phyloP scores from a whole-genome alignment of 1,139 yeast species.

The Hyphopichia fennica region DNA sequence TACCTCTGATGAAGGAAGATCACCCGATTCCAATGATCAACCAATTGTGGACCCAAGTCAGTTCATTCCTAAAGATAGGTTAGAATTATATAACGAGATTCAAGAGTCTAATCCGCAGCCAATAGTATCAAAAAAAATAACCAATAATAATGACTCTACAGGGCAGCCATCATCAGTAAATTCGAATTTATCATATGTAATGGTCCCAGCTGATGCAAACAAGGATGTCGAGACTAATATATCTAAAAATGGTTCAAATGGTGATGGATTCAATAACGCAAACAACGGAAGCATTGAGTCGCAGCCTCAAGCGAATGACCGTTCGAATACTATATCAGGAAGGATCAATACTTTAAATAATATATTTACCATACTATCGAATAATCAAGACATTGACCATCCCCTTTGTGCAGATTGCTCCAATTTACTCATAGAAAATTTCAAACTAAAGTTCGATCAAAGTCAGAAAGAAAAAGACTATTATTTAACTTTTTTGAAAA shows the following conservation, averaged over 20 bases:
- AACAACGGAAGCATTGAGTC: neutral
- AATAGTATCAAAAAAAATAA: slow-evolving; percentile 16
- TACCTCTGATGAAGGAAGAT: slow-evolving; percentile 2
- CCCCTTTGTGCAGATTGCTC: slow-evolving; percentile 92
- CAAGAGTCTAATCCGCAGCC: slow-evolving; percentile 16
- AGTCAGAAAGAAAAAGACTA: slow-evolving; percentile 76
- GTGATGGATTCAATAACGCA: slow-evolving; percentile 3
- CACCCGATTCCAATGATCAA: slow-evolving; percentile 2
- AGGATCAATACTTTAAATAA: slow-evolving; percentile 62
- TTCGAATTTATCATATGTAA: slow-evolving; percentile 32
- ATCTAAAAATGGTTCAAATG: slow-evolving; percentile 10
- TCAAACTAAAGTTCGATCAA: slow-evolving; percentile 71
- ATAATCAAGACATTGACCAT: slow-evolving; percentile 76
- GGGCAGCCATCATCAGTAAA: slow-evolving; percentile 15
- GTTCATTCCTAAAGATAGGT: slow-evolving; percentile 33
- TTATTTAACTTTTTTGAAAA: slow-evolving; percentile 70
- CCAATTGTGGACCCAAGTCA: slow-evolving; percentile 23
- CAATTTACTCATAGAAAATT: slow-evolving; percentile 59
- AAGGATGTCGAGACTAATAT: slow-evolving; percentile 4
- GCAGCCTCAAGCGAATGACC: neutral
- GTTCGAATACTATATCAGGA: slow-evolving; percentile 24
- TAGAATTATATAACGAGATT: slow-evolving; percentile 25
- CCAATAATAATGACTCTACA: slow-evolving; percentile 16
- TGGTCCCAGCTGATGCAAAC: slow-evolving; percentile 19
- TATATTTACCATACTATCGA: slow-evolving; percentile 52